Base-by-base conservation (phyloP, 768 basidiomycete genomes). In the Phylloporus sp. region DNA sequence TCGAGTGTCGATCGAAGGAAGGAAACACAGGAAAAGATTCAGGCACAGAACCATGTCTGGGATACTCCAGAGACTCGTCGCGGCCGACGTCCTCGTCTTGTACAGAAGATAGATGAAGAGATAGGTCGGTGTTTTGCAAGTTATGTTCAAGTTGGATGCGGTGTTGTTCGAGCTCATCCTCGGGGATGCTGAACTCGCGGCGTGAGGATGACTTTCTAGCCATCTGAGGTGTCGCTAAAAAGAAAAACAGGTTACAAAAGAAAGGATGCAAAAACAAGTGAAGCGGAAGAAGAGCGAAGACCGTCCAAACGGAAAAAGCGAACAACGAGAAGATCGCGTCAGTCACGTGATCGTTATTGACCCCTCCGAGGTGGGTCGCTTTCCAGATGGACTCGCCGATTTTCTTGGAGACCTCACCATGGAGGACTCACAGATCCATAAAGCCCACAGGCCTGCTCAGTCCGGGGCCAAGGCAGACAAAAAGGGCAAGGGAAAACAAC, bases 381-480 rank as follows among this genome's bases (percentile, higher is more conserved):
- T 57, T 0, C 53, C 48, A 38, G 35, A 61, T 59, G 37, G 36
- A 40, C 41, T 6, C 15, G 8, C 18, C 7, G 1, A 31, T 38
- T 48, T 53, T 47, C 41, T 7, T 18, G 32, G 18, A 11, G 27
- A 24, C 18, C 9, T 14, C 11, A 26, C 5, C 49, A 86, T 87
- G 86, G 85, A 86, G 51, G 79, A 85, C n/a, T n/a, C n/a, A 44
- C 78, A 79, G 59, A 77, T 77, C 23, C 90, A 95, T 68, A 94
- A 94, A 65, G 72, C 85, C 0, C 95, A 97, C 69, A 69, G 86
- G 28, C 77, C 86, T 17, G 69, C 88, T 17, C 80, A 80, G 59
- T 79, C 84, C 11, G 84, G 89, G 13, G 67, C 64, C 36, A 90
- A 89, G 57, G 79, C 78, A 1, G 86, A 82, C 49, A 92, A 92